Base-by-base conservation (phyloP, 805 yeast species). In the Henningerozyma blattae region DNA sequence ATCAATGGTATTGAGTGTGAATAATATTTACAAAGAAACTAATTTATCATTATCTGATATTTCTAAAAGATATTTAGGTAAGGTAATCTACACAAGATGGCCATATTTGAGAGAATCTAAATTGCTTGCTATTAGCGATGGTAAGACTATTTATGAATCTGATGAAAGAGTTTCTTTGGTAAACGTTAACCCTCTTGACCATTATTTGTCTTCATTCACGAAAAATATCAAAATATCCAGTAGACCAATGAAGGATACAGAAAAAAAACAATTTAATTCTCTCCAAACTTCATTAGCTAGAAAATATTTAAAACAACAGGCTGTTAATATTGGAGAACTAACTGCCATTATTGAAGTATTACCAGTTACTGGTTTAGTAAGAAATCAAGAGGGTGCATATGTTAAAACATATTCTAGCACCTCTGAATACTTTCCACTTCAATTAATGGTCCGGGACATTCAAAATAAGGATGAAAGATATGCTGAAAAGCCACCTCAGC, bases 41-140 rank as follows among this genome's bases (percentile, higher is more conserved):
- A 77, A 77, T 27, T 48, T 72, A 25, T 60, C 79, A 4, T 58
- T 72, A 19, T 77, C 72, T 32, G 82, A 79, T 40, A 67, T 84
- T 46, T 77, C 85, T 17, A 68, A 72, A 37, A 68, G 75, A 46
- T 72, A 68, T 36, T 46, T 80, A 35, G 77, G 75, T 30, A 67
- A 74, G 37, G 58, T 74, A 32, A 79, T 82, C 3, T 87, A 76
- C 52, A 72, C 82, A 10, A 73, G 77, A 45, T 91, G 94, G 89
- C 99, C 99, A n/a, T 83, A 74, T 49, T 62, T 91, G 43, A 69
- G 76, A 45, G 96, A 89, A 58, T 79, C 86, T 8, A 74, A 70
- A 48, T 75, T 89, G 27, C 62, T 75, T 10, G 66, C 68, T 16
- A 70, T 89, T 4, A 53, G 66, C 24, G 87, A 81, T 52, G 70